Base-by-base conservation (phyloP, 148 eudicot species). In the Vaccinium vitisidaea region DNA sequence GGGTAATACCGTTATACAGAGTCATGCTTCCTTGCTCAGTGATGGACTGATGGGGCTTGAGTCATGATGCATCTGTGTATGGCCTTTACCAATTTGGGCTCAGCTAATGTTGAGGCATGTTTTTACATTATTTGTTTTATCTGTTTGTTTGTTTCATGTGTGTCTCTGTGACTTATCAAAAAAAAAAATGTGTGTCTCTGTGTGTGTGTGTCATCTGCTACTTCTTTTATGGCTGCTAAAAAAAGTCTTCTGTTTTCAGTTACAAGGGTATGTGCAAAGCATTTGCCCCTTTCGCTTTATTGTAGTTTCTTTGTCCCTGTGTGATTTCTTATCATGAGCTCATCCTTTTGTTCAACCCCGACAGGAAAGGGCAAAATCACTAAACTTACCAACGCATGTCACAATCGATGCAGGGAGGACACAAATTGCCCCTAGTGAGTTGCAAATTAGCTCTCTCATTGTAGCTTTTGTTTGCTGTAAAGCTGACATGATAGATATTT, bases 391-490 rank as follows among this genome's bases (percentile, higher is more conserved):
- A 55, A 94, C 98, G 48, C 99, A 95, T 84, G 71, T 79, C 65
- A 79, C 82, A 56, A 79, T 97, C 82, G 99, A 97, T 89, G 99
- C 99, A 61, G 99, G 99, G 83, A 91, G 98, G 91, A 97, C 99
- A 77, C 99, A 97, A 90, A 97, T 97, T 87, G 98, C 99, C 27
- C 98, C 99, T 80, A 95, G 99, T 97, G 84, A 93, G 96, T 83
- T 76, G 74, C 87, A 32, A 76, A 76, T 39, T 58, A 27, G 18
- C 82, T 73, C 52, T n/a, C 32, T 14, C 67, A 1, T 80, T 83
- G 13, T 71, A 14, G 25, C 8, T 82, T 49, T 77, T 77, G 16
- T 58, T 32, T 49, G 48, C 39, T 76, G 10, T 70, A 43, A 19
- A 14, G 4, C 54, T 46, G 50, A 3, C 83, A 50, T 83, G 5